Base-by-base conservation (phyloP, 805 yeast species). In the Ogataea polymorpha region DNA sequence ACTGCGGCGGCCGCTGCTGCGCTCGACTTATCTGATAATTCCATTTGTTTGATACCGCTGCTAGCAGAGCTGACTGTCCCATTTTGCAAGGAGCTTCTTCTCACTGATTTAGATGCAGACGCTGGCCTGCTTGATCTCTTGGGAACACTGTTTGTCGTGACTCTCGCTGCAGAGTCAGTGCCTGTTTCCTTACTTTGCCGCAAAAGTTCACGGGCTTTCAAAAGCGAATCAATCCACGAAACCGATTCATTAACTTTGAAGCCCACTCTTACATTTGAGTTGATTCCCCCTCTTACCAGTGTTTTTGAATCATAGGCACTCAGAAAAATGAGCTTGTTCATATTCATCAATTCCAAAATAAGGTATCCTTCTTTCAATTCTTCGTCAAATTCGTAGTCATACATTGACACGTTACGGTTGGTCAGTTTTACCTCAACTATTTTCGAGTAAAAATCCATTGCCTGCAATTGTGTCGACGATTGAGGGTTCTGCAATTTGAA, bases 311-410 rank as follows among this genome's bases (percentile, higher is more conserved):
- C 80, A 63, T 53, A 68, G 3, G 69, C 66, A 34, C 66, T 59
- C 31, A 83, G 65, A 42, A 82, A 79, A 6, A 82, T 72, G 63
- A 84, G 67, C 44, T 74, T 75, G 32, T 78, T 79, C 40, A 71
- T 67, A 44, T 72, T 73, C 49, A 76, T 70, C 50, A 81, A 65
- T 53, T 84, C 90, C 21, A 84, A 55, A 10, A 82, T 80, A 33
- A 83, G 63, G 51, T 76, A 82, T 0, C 91, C 93, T 41, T 68
- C 72, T 17, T 68, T 68, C 6, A 68, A 68, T 14, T 62, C 65
- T 42, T 79, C 85, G 47, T 79, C 81, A 60, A 85, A 84, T 57
- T 84, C 91, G 60, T 81, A 83, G 60, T 84, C 91, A 57, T 84
- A 85, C 81, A 85, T 79, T 54, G 86, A 85, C 40, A 84, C 77